phyloP scores from a whole-genome alignment of 306 rosid species.

The Abrus precatorius region DNA sequence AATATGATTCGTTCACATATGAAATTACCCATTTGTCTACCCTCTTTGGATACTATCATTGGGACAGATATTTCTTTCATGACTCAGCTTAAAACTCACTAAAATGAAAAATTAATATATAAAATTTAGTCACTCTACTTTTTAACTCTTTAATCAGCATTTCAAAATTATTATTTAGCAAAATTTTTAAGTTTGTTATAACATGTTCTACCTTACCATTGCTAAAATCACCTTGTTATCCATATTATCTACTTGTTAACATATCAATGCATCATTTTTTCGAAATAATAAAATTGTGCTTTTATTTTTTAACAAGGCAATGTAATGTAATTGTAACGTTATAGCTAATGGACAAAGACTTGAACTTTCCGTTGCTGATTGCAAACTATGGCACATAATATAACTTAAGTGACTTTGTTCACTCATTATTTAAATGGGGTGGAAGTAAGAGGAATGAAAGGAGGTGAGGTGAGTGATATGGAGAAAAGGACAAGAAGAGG shows the following conservation, averaged over 20 bases:
- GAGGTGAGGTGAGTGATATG: conserved; percentile 39
- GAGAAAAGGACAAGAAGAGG: conserved; percentile 45
- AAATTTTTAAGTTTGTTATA: no score
- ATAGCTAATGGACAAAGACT: background rate
- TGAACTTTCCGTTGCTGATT: background rate
- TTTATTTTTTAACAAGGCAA: background rate
- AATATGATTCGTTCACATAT: background rate
- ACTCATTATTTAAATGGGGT: background rate
- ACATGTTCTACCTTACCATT: no score
- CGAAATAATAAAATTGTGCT: no score
- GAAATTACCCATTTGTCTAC: conserved; percentile 41
- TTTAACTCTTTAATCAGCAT: no score
- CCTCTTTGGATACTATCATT: background rate
- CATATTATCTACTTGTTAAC: no score
- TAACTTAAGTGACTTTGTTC: background rate
- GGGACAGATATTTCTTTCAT: background rate
- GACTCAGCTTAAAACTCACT: background rate
- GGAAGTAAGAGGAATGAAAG: conserved; percentile 27
- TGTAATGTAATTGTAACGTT: conserved; percentile 3
- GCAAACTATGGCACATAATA: background rate
- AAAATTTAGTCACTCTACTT: no score
- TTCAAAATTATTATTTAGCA: no score
- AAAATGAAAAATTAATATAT: no score
- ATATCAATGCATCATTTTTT: no score
- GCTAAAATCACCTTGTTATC: no score